phyloP scores from a whole-genome alignment of 2,329 filamentous ascomycete genomes.

The Blastomyces parvus region DNA sequence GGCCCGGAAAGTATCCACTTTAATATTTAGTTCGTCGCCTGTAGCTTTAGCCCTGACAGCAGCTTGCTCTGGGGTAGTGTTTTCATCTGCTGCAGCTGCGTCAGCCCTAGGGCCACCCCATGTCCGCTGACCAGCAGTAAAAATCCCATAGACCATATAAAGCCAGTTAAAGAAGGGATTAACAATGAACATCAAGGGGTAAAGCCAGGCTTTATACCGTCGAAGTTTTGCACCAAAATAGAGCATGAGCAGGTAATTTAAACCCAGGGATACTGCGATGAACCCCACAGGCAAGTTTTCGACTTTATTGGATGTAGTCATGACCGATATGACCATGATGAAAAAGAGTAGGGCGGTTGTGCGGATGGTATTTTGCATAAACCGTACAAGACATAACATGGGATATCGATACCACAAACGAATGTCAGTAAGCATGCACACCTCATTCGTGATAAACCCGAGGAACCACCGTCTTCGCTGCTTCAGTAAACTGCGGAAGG shows the following conservation, averaged over 20 bases:
- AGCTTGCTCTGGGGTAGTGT: constrained; percentile 71
- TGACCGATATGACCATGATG: constrained; percentile 77
- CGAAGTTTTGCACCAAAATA: constrained; percentile 84
- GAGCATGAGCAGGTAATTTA: constrained; percentile 93
- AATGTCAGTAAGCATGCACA: constrained; percentile 93
- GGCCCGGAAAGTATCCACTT: constrained; percentile 70
- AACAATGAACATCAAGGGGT: constrained; percentile 87
- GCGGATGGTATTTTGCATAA: constrained; percentile 93
- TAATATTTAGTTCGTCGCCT: constrained; percentile 82
- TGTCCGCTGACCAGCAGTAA: constrained; percentile 85
- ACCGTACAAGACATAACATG: constrained; percentile 71
- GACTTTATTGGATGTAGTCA: constrained; percentile 72
- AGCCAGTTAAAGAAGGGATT: constrained; percentile 98
- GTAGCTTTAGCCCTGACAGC: constrained; percentile 67
- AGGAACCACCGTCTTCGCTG: constrained; percentile 94
- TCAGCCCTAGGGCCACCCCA: constrained; percentile 93
- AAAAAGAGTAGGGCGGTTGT: constrained; percentile 92
- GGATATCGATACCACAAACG: constrained; percentile 88
- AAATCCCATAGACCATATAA: constrained; percentile 95
- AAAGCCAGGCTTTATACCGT: constrained; percentile 88
- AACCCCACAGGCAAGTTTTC: constrained; percentile 80
- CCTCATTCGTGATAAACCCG: constrained; percentile 95
- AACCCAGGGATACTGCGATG: constrained; percentile 79
- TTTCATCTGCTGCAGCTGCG: constrained; percentile 65
- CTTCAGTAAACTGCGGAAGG: constrained; percentile 75